phyloP scores from a whole-genome alignment of 1,284 basidiomycete genomes.

The Psilocybe mexicana region DNA sequence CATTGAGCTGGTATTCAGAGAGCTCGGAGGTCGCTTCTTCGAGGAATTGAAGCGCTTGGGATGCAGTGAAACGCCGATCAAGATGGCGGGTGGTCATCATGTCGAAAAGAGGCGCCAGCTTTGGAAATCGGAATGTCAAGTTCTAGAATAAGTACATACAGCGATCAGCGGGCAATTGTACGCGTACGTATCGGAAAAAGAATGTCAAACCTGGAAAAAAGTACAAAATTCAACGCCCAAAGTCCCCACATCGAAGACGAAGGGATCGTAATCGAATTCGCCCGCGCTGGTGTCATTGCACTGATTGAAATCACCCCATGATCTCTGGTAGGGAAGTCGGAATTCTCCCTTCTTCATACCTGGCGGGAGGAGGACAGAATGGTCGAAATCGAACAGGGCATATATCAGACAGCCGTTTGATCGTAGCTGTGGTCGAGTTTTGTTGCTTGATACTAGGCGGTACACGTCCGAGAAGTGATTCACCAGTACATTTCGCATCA shows the following conservation, averaged over 20 bases:
- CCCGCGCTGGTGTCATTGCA: slow-evolving; percentile 22
- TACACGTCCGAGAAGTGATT: slow-evolving; percentile 13
- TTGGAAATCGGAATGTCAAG: slow-evolving; percentile 15
- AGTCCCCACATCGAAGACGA: slow-evolving; percentile 27
- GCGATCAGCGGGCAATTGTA: no score
- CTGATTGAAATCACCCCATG: background rate
- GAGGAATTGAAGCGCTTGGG: slow-evolving; percentile 26
- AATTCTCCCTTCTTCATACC: slow-evolving; percentile 8
- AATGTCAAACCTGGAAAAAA: slow-evolving; percentile 14
- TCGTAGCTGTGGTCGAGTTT: background rate
- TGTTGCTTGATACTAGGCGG: background rate
- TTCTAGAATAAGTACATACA: slow-evolving; percentile 11
- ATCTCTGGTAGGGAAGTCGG: slow-evolving; percentile 4
- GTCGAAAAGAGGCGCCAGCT: slow-evolving; percentile 30
- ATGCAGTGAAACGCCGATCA: slow-evolving; percentile 25
- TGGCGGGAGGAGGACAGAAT: slow-evolving; percentile 19
- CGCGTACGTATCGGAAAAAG: background rate
- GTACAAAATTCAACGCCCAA: slow-evolving; percentile 21
- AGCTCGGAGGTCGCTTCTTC: slow-evolving; percentile 9
- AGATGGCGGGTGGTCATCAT: slow-evolving; percentile 26
- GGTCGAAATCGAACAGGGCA: slow-evolving; percentile 24
- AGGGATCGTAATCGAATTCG: slow-evolving; percentile 32
- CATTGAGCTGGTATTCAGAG: background rate
- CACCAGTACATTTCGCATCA: slow-evolving; percentile 12
- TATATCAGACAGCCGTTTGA: slow-evolving; percentile 10